Base-by-base conservation (phyloP, 257 asterid genomes). In the Ilex aquifolium region DNA sequence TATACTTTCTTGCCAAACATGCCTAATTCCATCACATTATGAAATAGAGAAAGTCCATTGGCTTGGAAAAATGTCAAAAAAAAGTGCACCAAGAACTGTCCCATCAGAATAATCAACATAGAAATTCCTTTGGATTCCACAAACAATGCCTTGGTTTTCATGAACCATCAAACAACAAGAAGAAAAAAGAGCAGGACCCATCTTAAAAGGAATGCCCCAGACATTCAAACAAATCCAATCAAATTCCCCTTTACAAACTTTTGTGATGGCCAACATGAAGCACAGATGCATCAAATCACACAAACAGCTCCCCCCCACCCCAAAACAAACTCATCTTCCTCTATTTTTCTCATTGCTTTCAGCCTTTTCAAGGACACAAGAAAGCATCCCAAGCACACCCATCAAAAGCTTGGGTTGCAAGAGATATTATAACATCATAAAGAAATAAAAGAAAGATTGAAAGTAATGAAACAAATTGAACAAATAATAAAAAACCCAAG, bases 401-500 rank as follows among this genome's bases (percentile, higher is more conserved):
- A 68, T 72, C 74, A 83, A 77, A 80, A 76, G 66, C 73, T 72
- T 67, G 91, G 82, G 81, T 60, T 78, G 82, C 87, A 73, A 61
- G 70, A 77, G 85, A 60, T 60, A 61, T 62, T 32, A 62, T 62
- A 62, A 71, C 60, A 53, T 7, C 7, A 44, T 56, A 46, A 14
- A 61, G 39, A 17, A 17, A 29, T n/a, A 63, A 15, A 21, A 56
- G 8, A 16, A 29, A 36, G 27, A 56, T 21, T 21, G 27, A 21
- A 21, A 21, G 27, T 21, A 21, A 21, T 21, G 27, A 21, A 21
- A 21, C 27, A 21, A 21, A 21, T 21, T 21, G 27, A 21, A 21
- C 27, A 21, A 21, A 21, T 21, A 21, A 21, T 21, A 21, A 21
- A 21, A 21, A 21, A 21, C 27, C 27, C 27, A 21, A 21, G 27